Conservation (phyloP, 768 basidiomycete species). For the Trametes cinnabarina region DNA sequence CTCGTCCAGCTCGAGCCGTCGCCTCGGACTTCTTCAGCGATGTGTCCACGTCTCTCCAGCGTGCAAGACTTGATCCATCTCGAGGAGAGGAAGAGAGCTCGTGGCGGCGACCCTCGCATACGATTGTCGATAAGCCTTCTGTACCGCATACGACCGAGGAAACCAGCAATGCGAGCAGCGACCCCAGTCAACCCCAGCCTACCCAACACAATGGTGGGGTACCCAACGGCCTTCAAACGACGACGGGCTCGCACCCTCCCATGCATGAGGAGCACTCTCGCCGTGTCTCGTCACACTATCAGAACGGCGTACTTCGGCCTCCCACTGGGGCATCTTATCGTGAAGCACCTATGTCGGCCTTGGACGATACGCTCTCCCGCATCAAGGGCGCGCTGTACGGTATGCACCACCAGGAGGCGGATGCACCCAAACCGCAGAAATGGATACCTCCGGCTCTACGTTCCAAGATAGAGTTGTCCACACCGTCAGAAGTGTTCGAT, state of each 20-base stretch:
- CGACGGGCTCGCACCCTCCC: background rate
- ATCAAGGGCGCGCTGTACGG: constrained; percentile 77
- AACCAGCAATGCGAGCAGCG: background rate
- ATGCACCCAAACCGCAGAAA: constrained; percentile 18
- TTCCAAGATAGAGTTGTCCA: background rate
- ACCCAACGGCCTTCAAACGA: background rate
- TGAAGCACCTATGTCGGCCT: constrained; percentile 63
- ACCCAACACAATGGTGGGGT: background rate
- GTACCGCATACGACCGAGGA: background rate
- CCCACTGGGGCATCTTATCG: constrained; percentile 35
- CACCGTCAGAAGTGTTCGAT: constrained; percentile 25
- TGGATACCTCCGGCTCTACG: constrained; percentile 32
- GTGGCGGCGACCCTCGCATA: constrained; percentile 42
- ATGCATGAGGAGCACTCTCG: constrained; percentile 12
- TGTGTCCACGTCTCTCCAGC: background rate
- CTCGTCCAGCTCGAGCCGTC: constrained; percentile 45
- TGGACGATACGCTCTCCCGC: constrained; percentile 81
- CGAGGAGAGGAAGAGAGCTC: constrained; percentile 36
- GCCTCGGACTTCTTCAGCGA: constrained; percentile 79
- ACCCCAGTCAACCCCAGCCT: background rate
- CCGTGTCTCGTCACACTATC: constrained; percentile 4
- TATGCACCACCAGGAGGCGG: constrained; percentile 48
- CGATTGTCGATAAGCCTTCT: background rate
- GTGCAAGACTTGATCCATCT: constrained; percentile 19
- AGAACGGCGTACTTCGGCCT: constrained; percentile 20